Base-by-base conservation (phyloP, 352 stramenopile genomes). In the Lagenidium giganteum region DNA sequence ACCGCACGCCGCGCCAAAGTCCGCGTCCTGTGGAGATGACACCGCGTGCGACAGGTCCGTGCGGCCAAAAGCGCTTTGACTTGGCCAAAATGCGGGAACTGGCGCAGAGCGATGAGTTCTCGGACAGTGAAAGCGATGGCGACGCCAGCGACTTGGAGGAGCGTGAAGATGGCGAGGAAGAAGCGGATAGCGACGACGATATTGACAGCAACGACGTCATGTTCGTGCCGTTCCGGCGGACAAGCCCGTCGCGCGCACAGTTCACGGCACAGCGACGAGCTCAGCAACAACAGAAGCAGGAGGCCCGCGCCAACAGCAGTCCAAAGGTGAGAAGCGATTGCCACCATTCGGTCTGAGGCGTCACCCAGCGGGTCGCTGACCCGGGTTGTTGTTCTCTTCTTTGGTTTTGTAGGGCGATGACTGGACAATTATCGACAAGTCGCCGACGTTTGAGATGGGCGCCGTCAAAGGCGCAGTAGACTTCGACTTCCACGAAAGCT, bases 371-470 rank as follows among this genome's bases (percentile, higher is more conserved):
- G 3, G 18, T 14, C 5, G 13, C 6, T 5, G 17, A 4, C 16
- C 13, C 35, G 16, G 16, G 11, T 23, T 14, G 18, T 16, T 17
- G 30, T 35, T 31, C 28, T 27, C 29, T 22, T 45, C 26, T 18
- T 46, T 29, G 18, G 18, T 39, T 29, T 26, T 6, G n/a, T 35
- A 78, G 66, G 60, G 63, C 24, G 76, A 89, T 30, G 76, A 87
- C 35, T 89, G 76, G 76, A 81, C 77, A 27, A 68, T 89, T 14
- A 57, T 89, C 17, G 70, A 89, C 64, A 86, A 83, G 62, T 89
- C 76, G 4, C 76, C 76, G 18, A 89, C 76, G 8, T 86, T 79
- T 46, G 70, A 85, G 47, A 74, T n/a, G n/a, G n/a, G n/a, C n/a
- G n/a, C n/a, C n/a, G n/a, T n/a, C n/a, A n/a, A n/a, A n/a, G n/a